phyloP scores from a whole-genome alignment of 108 stramenopile species.

The Skeletonema menzelii region DNA sequence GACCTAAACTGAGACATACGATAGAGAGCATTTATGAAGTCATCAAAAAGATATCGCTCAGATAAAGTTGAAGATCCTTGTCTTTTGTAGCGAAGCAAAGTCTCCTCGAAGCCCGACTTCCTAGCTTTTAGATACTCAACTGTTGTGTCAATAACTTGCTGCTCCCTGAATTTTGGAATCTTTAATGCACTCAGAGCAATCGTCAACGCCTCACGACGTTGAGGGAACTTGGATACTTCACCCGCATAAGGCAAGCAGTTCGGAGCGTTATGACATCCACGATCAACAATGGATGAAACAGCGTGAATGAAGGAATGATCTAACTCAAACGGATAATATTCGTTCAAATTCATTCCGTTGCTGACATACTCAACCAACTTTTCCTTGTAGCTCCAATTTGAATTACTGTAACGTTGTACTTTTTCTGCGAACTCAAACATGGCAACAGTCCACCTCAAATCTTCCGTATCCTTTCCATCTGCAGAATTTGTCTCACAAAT shows the following conservation, averaged over 20 bases:
- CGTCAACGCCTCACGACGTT: conserved; percentile 23
- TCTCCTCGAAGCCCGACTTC: conserved; percentile 22
- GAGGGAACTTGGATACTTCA: conserved; percentile 9
- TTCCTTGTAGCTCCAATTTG: conserved; percentile 30
- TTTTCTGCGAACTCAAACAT: conserved; percentile 39
- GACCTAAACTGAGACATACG: conserved; percentile 21
- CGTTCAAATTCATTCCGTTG: conserved; percentile 32
- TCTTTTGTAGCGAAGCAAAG: conserved; percentile 31
- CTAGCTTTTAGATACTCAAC: conserved; percentile 27
- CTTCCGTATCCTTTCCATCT: conserved; percentile 11
- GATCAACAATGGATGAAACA: conserved; percentile 36
- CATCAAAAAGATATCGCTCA: conserved; percentile 36
- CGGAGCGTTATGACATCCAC: conserved; percentile 34
- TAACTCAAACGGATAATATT: conserved; percentile 17
- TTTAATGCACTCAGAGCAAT: conserved; percentile 20
- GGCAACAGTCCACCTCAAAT: conserved; percentile 40
- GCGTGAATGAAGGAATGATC: conserved; percentile 38
- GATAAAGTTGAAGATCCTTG: conserved; percentile 15
- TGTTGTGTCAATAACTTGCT: conserved; percentile 23
- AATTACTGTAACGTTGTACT: conserved; percentile 23
- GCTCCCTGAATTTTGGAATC: conserved; percentile 12
- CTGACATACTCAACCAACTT: conserved; percentile 36
- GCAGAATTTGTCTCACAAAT: conserved; percentile 9
- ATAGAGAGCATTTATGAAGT: conserved; percentile 15
- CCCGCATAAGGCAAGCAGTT: not conserved